Evolutionary conservation across 306 rosid genomes (phyloP).

Genomic region (Malus orientalis): DNA sequence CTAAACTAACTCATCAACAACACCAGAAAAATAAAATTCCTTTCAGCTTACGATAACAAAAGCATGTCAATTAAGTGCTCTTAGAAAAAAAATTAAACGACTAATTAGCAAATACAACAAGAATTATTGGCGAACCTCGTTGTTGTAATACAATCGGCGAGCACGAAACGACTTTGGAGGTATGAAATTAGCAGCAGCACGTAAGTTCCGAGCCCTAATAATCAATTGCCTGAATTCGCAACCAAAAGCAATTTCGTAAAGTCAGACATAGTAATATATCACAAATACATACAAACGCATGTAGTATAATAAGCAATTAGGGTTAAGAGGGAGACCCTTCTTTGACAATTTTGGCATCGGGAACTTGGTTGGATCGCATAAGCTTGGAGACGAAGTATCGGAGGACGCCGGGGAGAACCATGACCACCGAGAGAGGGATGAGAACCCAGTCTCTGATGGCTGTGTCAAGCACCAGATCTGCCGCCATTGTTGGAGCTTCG

Average conservation of each 20-base stretch:
- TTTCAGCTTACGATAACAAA: not conserved
- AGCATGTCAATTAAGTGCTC: not conserved
- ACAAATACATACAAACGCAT: not conserved
- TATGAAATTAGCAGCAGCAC: constrained; percentile 74
- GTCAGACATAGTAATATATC: not conserved
- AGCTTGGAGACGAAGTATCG: constrained; percentile 95
- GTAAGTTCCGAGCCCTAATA: constrained; percentile 89
- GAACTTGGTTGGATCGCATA: constrained; percentile 78
- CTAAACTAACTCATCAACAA: not conserved
- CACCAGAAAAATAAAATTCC: not conserved
- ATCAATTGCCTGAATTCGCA: constrained; percentile 67
- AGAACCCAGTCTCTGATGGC: constrained; percentile 99
- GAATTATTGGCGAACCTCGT: constrained; percentile 50
- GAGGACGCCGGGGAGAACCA: constrained; percentile 95
- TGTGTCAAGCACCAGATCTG: constrained; percentile 92
- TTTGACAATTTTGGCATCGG: constrained; percentile 78
- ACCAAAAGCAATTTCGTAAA: not conserved
- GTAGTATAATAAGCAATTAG: not conserved
- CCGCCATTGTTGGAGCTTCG: constrained; percentile 59
- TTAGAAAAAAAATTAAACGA: not conserved
- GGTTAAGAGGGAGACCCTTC: constrained; percentile 54
- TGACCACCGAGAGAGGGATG: constrained; percentile 94
- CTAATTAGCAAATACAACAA: not conserved
- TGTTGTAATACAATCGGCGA: constrained; percentile 68
- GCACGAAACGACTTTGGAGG: constrained; percentile 85